Evolutionary conservation across 257 asterid genomes (phyloP), one percentile per base, ranked within the genome.

Genomic region (Fraxinus excelsior): DNA sequence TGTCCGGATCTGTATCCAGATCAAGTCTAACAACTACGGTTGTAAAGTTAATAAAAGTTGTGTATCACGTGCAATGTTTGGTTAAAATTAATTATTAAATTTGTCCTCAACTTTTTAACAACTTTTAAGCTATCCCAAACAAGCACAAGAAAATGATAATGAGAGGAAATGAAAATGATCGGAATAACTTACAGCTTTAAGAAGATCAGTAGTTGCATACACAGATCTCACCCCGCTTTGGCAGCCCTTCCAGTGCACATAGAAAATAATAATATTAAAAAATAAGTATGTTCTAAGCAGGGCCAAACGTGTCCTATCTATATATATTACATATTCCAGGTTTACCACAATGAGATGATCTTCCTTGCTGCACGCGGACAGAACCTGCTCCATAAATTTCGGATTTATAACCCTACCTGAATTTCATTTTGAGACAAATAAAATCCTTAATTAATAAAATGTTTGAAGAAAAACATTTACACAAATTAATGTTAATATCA

Each of bases 371-470:
- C 74, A 89, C 18, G 82, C 72, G 1, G 91, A 86, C 65, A 80
- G 74, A 72, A 92, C 96, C 70, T 80, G 88, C 74, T 87, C 96
- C 79, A 85, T 16, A 78, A 94, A 94, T 42, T 86, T 89, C 74
- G 92, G 90, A 79, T 92, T 94, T 86, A 88, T 87, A 85, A 88
- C 97, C 78, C 93, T 89, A 42, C 98, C 98, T 94, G 76, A 76
- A 76, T 29, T 16, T 31, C 77, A 51, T 23, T 58, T 53, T 6
- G 31, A 40, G 1, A 23, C 29, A 67, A 69, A 62, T n/a, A 40
- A 42, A 65, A 37, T 44, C 51, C 13, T 3, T 21, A 32, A 21
- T 51, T 66, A 77, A 9, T 35, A 73, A 13, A 26, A 69, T 29
- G 35, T 38, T 38, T 26, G n/a, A 16, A 29, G 12, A 40, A 40